Conservation (phyloP, 345 rosid genomes). For the Balakata baccata region DNA sequence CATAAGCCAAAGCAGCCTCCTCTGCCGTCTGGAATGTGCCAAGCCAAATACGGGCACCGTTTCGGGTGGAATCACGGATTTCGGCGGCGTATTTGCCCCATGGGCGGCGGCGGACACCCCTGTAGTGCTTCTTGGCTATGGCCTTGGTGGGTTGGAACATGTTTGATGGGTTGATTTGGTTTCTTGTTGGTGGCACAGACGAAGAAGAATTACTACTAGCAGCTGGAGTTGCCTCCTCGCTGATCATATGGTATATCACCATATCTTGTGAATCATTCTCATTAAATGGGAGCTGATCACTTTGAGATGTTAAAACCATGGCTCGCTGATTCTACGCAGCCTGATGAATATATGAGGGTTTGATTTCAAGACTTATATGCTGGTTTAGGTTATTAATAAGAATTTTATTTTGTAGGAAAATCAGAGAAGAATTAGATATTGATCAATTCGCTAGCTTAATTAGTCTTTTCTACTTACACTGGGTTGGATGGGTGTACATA, state of each 20-base stretch:
- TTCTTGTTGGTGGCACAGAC: not conserved
- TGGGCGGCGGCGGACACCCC: constrained; percentile 62
- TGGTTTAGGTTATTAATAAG: not conserved
- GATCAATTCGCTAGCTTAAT: too few relatives aligned
- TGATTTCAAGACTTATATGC: too few relatives aligned
- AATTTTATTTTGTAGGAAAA: not conserved
- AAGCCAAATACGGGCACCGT: constrained; percentile 54
- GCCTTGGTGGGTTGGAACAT: constrained; percentile 29
- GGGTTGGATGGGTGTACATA: constrained; percentile 9
- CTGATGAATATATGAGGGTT: too few relatives aligned
- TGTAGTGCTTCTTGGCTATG: constrained; percentile 48
- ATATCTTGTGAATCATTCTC: constrained; percentile 71
- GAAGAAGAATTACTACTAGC: not conserved
- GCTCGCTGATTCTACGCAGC: not conserved
- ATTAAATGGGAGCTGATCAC: constrained; percentile 49
- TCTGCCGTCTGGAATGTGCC: constrained; percentile 62
- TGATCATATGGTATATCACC: constrained; percentile 57
- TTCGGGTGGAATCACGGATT: constrained; percentile 50
- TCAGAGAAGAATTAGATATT: constrained; percentile 14
- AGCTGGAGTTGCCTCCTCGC: constrained; percentile 24
- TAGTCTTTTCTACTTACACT: not conserved
- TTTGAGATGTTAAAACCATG: constrained; percentile 36
- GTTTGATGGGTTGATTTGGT: constrained; percentile 14
- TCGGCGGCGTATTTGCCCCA: constrained; percentile 75
- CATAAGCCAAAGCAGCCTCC: constrained; percentile 65